These are phyloP conservation scores for Saccharomyces uvarum DNA, from an alignment of 1,139 yeast genomes.

Conservation along the genomic window DNA sequence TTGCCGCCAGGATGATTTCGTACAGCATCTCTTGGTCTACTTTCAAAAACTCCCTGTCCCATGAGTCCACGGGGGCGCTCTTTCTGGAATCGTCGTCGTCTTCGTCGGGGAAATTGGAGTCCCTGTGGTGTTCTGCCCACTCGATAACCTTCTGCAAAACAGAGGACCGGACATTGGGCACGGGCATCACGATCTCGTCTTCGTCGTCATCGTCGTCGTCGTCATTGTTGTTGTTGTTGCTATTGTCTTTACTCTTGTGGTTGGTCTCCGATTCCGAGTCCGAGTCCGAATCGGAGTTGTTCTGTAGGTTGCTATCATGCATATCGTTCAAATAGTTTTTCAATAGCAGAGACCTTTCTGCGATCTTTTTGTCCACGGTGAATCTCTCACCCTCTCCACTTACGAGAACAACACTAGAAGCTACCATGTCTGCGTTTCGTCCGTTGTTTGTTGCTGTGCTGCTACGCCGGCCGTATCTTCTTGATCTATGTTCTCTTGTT, in stretches of 20 bases:
- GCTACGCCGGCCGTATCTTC: background rate
- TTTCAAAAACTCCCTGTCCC: constrained; percentile 93
- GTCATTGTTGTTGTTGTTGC: constrained; percentile 35
- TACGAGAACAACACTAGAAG: constrained; percentile 41
- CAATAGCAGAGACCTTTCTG: constrained; percentile 80
- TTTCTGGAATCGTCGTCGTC: constrained; percentile 79
- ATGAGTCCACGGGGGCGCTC: constrained; percentile 80
- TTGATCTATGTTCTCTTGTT: background rate
- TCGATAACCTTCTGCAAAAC: constrained; percentile 88
- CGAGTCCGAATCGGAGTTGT: constrained; percentile 28
- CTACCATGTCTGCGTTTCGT: background rate
- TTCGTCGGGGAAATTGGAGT: constrained; percentile 68
- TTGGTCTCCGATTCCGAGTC: constrained; percentile 13
- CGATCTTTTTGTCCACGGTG: constrained; percentile 73
- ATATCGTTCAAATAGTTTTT: constrained; percentile 86
- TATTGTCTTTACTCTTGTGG: constrained; percentile 6
- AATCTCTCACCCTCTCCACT: constrained; percentile 71
- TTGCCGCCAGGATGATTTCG: constrained; percentile 92
- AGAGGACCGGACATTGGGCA: constrained; percentile 80
- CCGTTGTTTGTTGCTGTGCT: constrained; percentile 17
- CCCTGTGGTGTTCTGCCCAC: constrained; percentile 96
- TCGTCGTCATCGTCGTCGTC: constrained; percentile 49
- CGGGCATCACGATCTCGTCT: constrained; percentile 73
- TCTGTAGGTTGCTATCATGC: constrained; percentile 52
- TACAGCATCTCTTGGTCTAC: constrained; percentile 98